Base-by-base conservation (phyloP, 495 filamentous ascomycete species). In the Aspergillus funiculosus region DNA sequence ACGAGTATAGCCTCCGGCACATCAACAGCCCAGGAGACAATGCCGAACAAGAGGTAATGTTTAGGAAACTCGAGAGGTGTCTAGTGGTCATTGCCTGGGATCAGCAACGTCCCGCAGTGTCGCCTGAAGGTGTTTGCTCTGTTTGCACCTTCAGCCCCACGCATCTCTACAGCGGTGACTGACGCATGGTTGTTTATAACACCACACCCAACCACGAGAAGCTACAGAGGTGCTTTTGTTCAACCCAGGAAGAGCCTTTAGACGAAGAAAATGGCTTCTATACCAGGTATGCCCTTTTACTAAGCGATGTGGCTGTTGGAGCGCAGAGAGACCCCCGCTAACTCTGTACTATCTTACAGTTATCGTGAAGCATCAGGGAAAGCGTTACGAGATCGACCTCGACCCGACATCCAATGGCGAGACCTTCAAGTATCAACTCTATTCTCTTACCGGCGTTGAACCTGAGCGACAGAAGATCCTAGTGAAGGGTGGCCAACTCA, bases 401-500 rank as follows among this genome's bases (percentile, higher is more conserved):
- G 91, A 97, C 62, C 77, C 83, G 32, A 74, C 80, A 11, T 82
- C 87, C 13, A 86, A 79, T 47, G 92, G 90, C 66, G 92, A 97
- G 63, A 84, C 83, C 29, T 86, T 98, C 70, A 98, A 98, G 58
- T 89, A 80, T 59, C 92, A 97, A 61, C 79, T 98, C 15, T 98
- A 83, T 67, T 95, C 89, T 40, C 70, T 98, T 8, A 98, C 92
- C 17, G 88, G 88, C 40, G 94, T 98, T 58, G 92, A 97, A 57
- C 92, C 92, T 44, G 89, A 92, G 30, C 84, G 91, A 29, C 94
- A 97, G 63, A 97, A 96, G 73, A 86, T 98, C 45, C 64, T 98
- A 25, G 76, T 95, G 57, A 96, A 95, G 67, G 89, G 90, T 54
- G 86, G 86, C 41, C 87, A 92, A 62, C 79, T 98, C 40, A 98